Conservation (phyloP, 306 rosid species). For the Casuarina equisetifolia region DNA sequence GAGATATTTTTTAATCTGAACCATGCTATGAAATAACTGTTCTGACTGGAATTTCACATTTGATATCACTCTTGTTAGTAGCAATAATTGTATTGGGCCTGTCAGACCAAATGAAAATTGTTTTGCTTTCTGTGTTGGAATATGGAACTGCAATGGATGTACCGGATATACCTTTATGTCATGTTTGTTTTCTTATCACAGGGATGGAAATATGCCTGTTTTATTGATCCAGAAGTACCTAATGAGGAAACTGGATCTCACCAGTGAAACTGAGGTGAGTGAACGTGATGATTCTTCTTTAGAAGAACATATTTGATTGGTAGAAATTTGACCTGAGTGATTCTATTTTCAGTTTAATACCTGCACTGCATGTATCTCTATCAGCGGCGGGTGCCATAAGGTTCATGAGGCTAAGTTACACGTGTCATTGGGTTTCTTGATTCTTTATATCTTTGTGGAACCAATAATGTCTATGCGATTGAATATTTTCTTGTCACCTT, state of each 20-base stretch:
- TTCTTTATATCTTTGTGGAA: neutral
- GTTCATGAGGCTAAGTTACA: neutral
- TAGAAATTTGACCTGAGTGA: neutral
- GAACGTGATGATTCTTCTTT: neutral
- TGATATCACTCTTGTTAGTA: neutral
- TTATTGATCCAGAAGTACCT: constrained; percentile 63
- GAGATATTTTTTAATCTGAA: neutral
- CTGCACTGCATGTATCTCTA: too few species aligned
- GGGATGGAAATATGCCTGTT: constrained; percentile 66
- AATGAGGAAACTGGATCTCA: constrained; percentile 61
- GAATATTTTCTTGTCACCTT: too few species aligned
- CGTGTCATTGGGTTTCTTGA: neutral
- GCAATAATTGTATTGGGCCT: neutral
- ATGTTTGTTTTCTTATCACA: constrained; percentile 33
- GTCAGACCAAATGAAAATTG: neutral
- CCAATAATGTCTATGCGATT: too few species aligned
- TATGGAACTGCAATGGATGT: constrained; percentile 9
- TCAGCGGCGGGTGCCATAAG: neutral
- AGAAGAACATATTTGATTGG: neutral
- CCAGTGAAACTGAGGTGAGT: constrained; percentile 68
- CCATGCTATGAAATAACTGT: neutral
- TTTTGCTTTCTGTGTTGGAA: neutral
- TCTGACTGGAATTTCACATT: neutral
- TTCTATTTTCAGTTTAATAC: constrained; percentile 10
- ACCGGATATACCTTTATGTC: constrained; percentile 15